Evolutionary conservation across 345 rosid species (phyloP), one percentile per base, ranked within the genome.

Genomic region (Gossypium australe): DNA sequence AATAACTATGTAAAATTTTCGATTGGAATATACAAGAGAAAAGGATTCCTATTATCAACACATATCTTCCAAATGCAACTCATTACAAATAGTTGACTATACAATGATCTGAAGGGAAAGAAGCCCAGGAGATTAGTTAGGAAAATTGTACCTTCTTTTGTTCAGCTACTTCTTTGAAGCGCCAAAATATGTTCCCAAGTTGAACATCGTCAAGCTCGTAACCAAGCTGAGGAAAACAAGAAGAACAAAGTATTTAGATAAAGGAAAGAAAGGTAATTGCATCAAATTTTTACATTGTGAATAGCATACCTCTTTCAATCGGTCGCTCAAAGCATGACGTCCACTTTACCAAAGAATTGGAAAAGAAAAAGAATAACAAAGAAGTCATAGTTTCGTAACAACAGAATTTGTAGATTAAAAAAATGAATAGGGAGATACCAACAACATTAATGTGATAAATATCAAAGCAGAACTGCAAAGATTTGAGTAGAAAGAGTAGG

Each of bases 91-190:
- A 69, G 45, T 27, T 17, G 2, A 69, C 17, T 4, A 0, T 17
- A 51, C 4, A 0, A 27, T 13, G 17, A 69, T n/a, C 0, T 27
- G 22, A 69, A 20, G 18, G 18, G 14, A 49, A 74, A 44, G 71
- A 56, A 25, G 22, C 56, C 14, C 57, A 20, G 3, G 11, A 67
- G 16, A 45, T 43, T 17, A 22, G 22, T 44, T 2, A 11, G 57
- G n/a, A 41, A 48, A 27, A 47, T 55, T 17, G 34, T 68, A 96
- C 97, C 98, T 93, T 96, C 85, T 93, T 93, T 48, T 80, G 87
- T 82, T 96, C 98, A 12, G 98, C 98, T 60, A 93, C 93, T 29
- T 87, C 80, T 85, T 96, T 96, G 85, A 96, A 96, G 62, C 82
- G 84, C 99, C 97, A 92, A 82, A 96, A 93, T 67, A 93, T 82